Conservation (phyloP, 2,329 filamentous ascomycete genomes). For the Fusarium sp. region DNA sequence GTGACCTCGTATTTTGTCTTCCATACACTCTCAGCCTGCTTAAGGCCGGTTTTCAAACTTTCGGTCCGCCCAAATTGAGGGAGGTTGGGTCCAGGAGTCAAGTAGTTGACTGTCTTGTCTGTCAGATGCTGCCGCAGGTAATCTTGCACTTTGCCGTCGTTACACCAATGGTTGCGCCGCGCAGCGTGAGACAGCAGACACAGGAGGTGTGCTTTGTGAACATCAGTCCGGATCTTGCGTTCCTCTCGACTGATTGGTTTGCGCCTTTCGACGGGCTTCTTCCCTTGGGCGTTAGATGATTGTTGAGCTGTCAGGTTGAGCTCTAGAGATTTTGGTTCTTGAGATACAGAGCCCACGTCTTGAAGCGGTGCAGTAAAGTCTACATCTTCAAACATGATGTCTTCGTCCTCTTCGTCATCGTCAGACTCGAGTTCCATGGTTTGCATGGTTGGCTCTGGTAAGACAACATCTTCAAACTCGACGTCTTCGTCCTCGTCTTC, state of each 20-base stretch:
- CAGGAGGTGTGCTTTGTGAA: slow-evolving; percentile 88
- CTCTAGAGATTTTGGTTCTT: slow-evolving; percentile 53
- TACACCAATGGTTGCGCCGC: slow-evolving; percentile 88
- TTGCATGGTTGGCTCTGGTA: slow-evolving; percentile 60
- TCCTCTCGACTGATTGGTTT: slow-evolving; percentile 65
- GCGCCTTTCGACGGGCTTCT: slow-evolving; percentile 52
- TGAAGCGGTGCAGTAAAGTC: slow-evolving; percentile 50
- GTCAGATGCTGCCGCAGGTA: slow-evolving; percentile 71
- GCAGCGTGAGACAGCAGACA: slow-evolving; percentile 83
- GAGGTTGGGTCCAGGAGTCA: slow-evolving; percentile 73
- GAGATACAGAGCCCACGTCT: slow-evolving; percentile 32
- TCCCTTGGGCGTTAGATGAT: slow-evolving; percentile 45
- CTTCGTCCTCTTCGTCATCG: slow-evolving; percentile 56
- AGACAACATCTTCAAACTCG: slow-evolving; percentile 60
- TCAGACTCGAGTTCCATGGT: slow-evolving; percentile 61
- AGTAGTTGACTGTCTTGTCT: slow-evolving; percentile 69
- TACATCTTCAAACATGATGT: slow-evolving; percentile 60
- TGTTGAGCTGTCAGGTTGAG: slow-evolving; percentile 63
- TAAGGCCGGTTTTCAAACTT: slow-evolving; percentile 81
- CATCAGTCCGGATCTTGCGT: slow-evolving; percentile 67
- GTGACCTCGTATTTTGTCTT: slow-evolving; percentile 74
- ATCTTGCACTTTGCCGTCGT: slow-evolving; percentile 74
- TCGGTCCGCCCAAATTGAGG: slow-evolving; percentile 80
- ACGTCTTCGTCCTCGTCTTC: slow-evolving; percentile 55
- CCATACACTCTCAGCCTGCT: slow-evolving; percentile 73